phyloP scores from a whole-genome alignment of 106 monocot genomes.

The Xerophyta viscosa region DNA sequence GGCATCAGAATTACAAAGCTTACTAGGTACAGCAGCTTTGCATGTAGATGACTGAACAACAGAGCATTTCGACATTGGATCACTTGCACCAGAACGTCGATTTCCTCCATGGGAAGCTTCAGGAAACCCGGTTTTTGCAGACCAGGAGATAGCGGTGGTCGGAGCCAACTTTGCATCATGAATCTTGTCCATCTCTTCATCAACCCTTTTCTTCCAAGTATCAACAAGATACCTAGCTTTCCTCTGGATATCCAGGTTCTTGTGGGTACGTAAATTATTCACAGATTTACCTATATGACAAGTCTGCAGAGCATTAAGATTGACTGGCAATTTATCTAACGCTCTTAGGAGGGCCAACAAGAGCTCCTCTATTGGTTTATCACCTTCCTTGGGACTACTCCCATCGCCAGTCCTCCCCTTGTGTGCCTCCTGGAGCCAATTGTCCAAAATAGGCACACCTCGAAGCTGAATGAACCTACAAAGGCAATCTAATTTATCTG shows the following conservation, averaged over 20 bases:
- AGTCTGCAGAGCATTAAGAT: constrained; percentile 69
- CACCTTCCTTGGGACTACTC: constrained; percentile 75
- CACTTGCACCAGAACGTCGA: constrained; percentile 27
- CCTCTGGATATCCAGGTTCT: constrained; percentile 78
- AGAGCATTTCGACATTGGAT: constrained; percentile 17
- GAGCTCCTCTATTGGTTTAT: constrained; percentile 68
- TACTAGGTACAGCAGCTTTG: constrained; percentile 30
- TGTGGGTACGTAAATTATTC: constrained; percentile 69
- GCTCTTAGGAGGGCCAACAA: constrained; percentile 72
- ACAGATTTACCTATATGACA: constrained; percentile 87
- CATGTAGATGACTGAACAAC: constrained; percentile 25
- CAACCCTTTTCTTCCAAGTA: constrained; percentile 88
- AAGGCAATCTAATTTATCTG: constrained; percentile 56
- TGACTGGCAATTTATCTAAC: constrained; percentile 80
- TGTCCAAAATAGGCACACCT: constrained; percentile 59
- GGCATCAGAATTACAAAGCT: constrained; percentile 34
- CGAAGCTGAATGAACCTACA: constrained; percentile 67
- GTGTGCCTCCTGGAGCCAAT: constrained; percentile 90
- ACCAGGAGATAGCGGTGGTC: constrained; percentile 43
- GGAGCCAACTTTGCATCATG: constrained; percentile 48
- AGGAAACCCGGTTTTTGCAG: constrained; percentile 41
- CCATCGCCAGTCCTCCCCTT: constrained; percentile 68
- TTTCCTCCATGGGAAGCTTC: constrained; percentile 47
- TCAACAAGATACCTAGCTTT: constrained; percentile 78
- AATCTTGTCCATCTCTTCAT: constrained; percentile 74